These are phyloP conservation scores for Dicorynia guianensis DNA, from an alignment of 306 rosid genomes.

Conservation along the genomic window DNA sequence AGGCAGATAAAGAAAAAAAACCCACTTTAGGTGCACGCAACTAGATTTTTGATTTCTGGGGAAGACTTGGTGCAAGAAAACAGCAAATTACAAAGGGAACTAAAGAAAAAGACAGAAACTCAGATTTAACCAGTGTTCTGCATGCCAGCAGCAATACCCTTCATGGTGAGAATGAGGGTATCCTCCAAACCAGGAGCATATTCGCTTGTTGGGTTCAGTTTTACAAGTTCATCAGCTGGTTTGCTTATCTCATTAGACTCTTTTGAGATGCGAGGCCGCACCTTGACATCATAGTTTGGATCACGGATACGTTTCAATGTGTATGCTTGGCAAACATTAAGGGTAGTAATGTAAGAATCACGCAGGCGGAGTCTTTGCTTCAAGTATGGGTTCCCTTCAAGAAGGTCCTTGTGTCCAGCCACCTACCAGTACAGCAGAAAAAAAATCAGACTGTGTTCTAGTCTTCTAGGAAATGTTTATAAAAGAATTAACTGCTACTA, in stretches of 20 bases:
- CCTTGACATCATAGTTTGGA: constrained; percentile 62
- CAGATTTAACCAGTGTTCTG: constrained; percentile 82
- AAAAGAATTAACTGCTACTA: background rate
- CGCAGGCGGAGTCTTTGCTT: constrained; percentile 86
- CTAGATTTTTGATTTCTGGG: constrained; percentile 40
- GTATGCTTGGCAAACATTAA: constrained; percentile 91
- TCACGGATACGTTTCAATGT: constrained; percentile 86
- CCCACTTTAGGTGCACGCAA: constrained; percentile 34
- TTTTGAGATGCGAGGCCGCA: constrained; percentile 77
- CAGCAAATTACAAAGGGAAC: background rate
- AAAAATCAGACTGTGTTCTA: constrained; percentile 19
- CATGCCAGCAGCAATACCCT: constrained; percentile 97
- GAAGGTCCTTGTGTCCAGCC: constrained; percentile 89
- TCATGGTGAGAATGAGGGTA: constrained; percentile 95
- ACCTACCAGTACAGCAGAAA: constrained; percentile 52
- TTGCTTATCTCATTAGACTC: constrained; percentile 64
- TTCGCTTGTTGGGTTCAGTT: constrained; percentile 86
- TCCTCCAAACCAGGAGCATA: constrained; percentile 97
- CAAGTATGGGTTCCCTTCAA: constrained; percentile 84
- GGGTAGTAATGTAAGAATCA: constrained; percentile 87
- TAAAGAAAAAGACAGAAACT: background rate
- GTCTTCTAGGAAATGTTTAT: background rate
- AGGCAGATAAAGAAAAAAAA: background rate
- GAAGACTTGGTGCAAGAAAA: constrained; percentile 31
- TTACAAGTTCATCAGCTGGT: constrained; percentile 79